phyloP scores from a whole-genome alignment of 2,329 filamentous ascomycete genomes.

The Dactylellina sp. region DNA sequence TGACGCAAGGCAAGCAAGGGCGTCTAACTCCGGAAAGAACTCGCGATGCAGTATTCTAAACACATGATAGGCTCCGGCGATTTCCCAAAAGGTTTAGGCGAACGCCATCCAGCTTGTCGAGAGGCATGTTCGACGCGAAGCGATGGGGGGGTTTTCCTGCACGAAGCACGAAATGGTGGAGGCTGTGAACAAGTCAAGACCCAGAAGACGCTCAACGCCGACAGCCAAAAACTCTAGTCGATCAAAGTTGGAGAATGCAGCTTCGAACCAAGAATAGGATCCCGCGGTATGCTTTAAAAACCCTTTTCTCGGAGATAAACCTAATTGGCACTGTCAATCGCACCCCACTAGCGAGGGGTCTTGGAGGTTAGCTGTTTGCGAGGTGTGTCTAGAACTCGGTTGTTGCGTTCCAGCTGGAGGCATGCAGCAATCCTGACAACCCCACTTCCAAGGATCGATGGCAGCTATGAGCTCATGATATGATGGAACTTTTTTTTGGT shows the following conservation, averaged over 20 bases:
- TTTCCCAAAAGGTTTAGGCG: constrained; percentile 6
- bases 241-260: too few species aligned
- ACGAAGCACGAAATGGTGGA: constrained; percentile 41
- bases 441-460: constrained; percentile 29
- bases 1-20: neutral
- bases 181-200: constrained; percentile 49
- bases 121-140: constrained; percentile 18
- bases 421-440: constrained; percentile 11
- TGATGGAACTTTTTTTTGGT: neutral
- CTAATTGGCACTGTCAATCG: neutral
- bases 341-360: constrained; percentile 3
- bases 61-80: constrained; percentile 17
- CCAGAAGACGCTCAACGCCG: constrained; percentile 25
- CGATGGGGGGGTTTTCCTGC: neutral
- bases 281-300: too few species aligned
- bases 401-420: too few species aligned
- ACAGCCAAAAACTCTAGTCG: too few species aligned
- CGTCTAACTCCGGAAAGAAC: constrained; percentile 22
- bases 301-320: constrained; percentile 46
- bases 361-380: too few species aligned
- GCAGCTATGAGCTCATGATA: constrained; percentile 41
- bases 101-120: constrained; percentile 20
- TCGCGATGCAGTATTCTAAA: constrained; percentile 5
- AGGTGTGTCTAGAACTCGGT: constrained; percentile 27
- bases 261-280: too few species aligned